phyloP scores from a whole-genome alignment of 352 stramenopile species.

The Globisporangium paroecandrum region DNA sequence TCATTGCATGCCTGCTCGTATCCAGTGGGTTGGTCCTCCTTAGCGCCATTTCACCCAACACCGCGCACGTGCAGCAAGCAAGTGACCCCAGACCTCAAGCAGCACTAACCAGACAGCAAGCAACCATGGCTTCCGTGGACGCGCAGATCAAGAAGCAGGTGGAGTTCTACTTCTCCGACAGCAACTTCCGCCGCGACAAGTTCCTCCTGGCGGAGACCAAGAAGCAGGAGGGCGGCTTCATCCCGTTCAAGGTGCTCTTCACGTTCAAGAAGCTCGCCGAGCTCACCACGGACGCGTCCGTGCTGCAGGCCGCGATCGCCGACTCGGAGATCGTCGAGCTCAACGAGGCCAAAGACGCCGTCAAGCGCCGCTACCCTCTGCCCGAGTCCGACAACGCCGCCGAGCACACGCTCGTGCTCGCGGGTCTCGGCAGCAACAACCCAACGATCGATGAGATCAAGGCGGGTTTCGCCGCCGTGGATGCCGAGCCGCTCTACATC shows the following conservation, averaged over 20 bases:
- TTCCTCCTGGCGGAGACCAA: slow-evolving; percentile 86
- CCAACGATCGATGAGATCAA: slow-evolving; percentile 84
- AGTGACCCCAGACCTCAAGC: background rate
- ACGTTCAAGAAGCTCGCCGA: slow-evolving; percentile 91
- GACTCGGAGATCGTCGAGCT: slow-evolving; percentile 79
- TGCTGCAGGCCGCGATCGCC: slow-evolving; percentile 65
- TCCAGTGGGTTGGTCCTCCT: slow-evolving; percentile 9
- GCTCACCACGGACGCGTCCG: slow-evolving; percentile 68
- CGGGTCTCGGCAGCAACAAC: slow-evolving; percentile 50
- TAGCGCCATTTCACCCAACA: slow-evolving; percentile 6
- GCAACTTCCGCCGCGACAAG: slow-evolving; percentile 90
- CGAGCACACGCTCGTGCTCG: slow-evolving; percentile 69
- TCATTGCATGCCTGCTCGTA: slow-evolving; percentile 4
- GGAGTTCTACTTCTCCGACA: slow-evolving; percentile 93
- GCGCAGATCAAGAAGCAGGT: slow-evolving; percentile 88
- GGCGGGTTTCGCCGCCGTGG: slow-evolving; percentile 44
- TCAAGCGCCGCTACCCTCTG: slow-evolving; percentile 74
- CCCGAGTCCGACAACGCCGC: slow-evolving; percentile 57
- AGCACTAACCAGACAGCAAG: background rate
- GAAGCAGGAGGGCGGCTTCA: slow-evolving; percentile 78
- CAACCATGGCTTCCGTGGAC: slow-evolving; percentile 57
- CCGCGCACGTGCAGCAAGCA: background rate
- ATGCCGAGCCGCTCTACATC: slow-evolving; percentile 70
- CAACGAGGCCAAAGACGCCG: slow-evolving; percentile 66
- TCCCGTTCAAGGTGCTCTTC: slow-evolving; percentile 84